Evolutionary conservation across 495 filamentous ascomycete species (phyloP).

Genomic region (Neurospora sublineolata): DNA sequence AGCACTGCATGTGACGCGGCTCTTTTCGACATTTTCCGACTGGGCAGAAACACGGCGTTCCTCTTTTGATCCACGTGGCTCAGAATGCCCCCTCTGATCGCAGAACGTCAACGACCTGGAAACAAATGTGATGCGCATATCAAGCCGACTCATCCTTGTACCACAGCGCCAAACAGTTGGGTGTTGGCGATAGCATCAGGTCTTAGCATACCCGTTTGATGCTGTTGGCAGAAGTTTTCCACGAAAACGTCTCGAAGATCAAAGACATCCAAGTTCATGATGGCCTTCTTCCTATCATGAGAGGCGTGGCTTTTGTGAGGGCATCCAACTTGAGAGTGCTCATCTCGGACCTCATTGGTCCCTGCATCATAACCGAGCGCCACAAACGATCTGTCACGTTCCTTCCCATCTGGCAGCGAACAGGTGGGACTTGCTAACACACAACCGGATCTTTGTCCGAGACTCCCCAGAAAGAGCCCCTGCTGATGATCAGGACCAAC

Average conservation of each 20-base stretch:
- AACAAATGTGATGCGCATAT: not conserved
- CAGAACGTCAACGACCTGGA: not conserved
- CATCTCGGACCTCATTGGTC: not conserved
- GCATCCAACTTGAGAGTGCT: not conserved
- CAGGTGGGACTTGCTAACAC: not conserved
- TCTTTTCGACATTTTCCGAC: not conserved
- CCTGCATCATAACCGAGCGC: not conserved
- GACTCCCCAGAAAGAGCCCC: not conserved
- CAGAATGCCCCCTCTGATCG: not conserved
- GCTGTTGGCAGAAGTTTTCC: not conserved
- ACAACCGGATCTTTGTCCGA: not conserved
- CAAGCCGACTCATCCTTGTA: not conserved
- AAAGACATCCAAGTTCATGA: not conserved
- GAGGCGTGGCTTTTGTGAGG: not conserved
- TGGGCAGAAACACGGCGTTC: not conserved
- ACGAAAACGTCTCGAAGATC: not conserved
- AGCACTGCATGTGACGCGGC: not conserved
- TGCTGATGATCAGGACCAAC: not conserved
- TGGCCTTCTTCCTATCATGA: not conserved
- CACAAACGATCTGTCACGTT: not conserved
- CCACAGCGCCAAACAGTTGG: not conserved
- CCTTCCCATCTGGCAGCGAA: not conserved
- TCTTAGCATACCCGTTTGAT: not conserved
- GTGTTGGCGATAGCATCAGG: not conserved
- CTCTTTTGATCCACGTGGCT: not conserved